Conservation (phyloP, 257 asterid species). For the Jacaranda mimosifolia region DNA sequence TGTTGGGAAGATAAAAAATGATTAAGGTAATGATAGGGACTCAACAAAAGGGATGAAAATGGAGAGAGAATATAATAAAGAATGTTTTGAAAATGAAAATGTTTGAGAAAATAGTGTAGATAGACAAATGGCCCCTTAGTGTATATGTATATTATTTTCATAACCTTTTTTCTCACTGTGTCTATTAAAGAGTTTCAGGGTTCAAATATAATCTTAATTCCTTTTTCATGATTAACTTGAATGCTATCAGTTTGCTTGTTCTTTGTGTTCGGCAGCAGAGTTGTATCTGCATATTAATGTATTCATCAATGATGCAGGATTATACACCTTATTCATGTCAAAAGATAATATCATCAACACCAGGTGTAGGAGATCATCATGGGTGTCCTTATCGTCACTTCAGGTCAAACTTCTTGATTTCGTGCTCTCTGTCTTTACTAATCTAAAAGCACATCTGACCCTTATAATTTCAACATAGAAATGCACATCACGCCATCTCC, state of each 20-base stretch:
- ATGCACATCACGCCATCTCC: conserved; percentile 7
- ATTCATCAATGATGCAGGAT: conserved; percentile 69
- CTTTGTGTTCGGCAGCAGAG: conserved; percentile 15
- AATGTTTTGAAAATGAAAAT: too few relatives aligned
- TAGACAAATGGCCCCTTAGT: too few relatives aligned
- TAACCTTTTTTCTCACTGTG: conserved; percentile 3
- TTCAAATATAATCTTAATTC: conserved; percentile 13
- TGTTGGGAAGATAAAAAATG: too few relatives aligned
- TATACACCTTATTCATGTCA: conserved; percentile 96
- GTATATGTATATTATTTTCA: not conserved
- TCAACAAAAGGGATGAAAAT: too few relatives aligned
- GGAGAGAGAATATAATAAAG: too few relatives aligned
- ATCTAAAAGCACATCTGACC: conserved; percentile 21
- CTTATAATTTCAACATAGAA: not conserved
- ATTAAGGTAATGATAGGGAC: too few relatives aligned
- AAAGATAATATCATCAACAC: conserved; percentile 80
- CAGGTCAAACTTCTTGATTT: conserved; percentile 65
- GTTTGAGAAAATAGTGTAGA: too few relatives aligned
- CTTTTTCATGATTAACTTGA: not conserved
- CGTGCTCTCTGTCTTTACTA: conserved; percentile 23
- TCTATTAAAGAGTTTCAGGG: conserved; percentile 14
- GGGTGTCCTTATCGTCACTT: conserved; percentile 98
- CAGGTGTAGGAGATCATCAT: conserved; percentile 97
- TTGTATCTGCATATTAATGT: conserved; percentile 21
- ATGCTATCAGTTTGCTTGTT: conserved; percentile 13